Base-by-base conservation (phyloP, 148 eudicot genomes). In the Vaccinium myrtillus region DNA sequence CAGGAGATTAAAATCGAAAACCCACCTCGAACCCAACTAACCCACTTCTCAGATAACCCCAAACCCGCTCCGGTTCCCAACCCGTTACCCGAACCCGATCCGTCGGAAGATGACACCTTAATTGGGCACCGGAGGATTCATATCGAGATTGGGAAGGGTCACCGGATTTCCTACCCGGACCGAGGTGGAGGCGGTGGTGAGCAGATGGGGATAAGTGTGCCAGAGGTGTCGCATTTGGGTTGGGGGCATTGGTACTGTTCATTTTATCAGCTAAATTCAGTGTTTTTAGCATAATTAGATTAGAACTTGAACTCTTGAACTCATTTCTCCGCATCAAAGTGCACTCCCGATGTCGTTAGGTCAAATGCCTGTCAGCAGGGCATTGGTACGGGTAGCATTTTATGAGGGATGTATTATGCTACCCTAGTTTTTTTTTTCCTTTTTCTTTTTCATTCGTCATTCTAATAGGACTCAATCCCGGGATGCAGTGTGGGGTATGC, bases 171-270 rank as follows among this genome's bases (percentile, higher is more conserved):
- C 67, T 89, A 89, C 77, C 94, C 93, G 76, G 90, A 88, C 5
- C 80, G 77, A 48, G 85, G 51, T 12, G 79, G 83, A 1, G 77
- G 82, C 14, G 81, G 78, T 27, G 90, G 87, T 18, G 94, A 86
- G 79, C 86, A 87, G 77, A 39, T 63, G 73, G 87, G 61, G 1
- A 43, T 87, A 23, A 80, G 71, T 63, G 93, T 81, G 53, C 92
- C 94, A 15, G 97, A 92, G 88, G 94, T 94, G 51, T 93, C 94
- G 65, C 95, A 93, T 81, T 87, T 95, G 90, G 98, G 98, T 6
- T 95, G 98, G 98, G 98, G 98, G 0, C 96, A 90, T 82, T 95
- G 98, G 98, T 43, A 43, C 6, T 43, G 46, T 43, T 5, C 5
- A 43, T 43, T 0, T 43, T 43, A 43, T 43, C 46, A 43, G 46